Percentiles rank a stretch among this genome's conserved stretches.
Evolutionary conservation across 768 basidiomycete species (phyloP).

Genomic region (Cystobasidium onofrii): DNA sequence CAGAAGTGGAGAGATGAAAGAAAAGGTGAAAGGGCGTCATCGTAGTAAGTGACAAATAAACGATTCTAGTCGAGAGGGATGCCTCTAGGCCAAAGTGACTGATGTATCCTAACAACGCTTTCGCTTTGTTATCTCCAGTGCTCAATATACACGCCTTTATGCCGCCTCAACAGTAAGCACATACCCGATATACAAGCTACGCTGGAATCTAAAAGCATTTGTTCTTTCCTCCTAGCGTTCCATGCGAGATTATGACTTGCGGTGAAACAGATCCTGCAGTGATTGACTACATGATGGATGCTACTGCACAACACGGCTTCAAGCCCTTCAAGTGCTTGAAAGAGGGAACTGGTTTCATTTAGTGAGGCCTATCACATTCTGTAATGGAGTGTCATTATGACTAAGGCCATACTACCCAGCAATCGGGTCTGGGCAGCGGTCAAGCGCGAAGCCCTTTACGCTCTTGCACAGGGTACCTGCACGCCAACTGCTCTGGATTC

Average conservation of each 20-base stretch:
- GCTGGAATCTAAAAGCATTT: background rate
- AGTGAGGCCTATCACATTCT: background rate
- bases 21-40: background rate
- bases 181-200: background rate
- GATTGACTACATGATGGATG: background rate
- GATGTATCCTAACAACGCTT: too few relatives aligned
- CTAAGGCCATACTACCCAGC: background rate
- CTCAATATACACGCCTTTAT: conserved; percentile 6
- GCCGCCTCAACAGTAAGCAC: background rate
- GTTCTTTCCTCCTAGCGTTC: background rate
- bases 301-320: background rate
- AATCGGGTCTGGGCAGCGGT: conserved; percentile 7
- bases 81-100: too few relatives aligned
- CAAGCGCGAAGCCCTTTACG: background rate
- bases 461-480: background rate
- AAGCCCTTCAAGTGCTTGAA: background rate
- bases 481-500: background rate
- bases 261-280: background rate
- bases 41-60: background rate
- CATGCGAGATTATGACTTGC: conserved; percentile 6
- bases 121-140: background rate
- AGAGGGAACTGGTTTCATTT: background rate
- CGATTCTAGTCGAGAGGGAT: too few relatives aligned
- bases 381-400: background rate
- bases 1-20: background rate